phyloP scores from a whole-genome alignment of 192 early-diverging fungal species.

The Funneliformis mosseae region DNA sequence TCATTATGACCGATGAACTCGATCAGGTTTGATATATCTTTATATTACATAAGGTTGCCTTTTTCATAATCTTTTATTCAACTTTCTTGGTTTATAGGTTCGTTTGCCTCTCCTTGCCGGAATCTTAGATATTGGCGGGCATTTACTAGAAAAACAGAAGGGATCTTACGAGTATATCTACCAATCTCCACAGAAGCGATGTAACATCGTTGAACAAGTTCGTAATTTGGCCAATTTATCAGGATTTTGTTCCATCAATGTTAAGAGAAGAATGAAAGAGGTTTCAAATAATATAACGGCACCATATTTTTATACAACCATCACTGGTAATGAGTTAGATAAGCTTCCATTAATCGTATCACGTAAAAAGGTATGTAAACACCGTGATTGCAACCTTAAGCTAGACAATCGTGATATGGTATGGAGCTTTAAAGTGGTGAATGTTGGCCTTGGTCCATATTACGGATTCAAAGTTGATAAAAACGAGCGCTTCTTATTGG shows the following conservation, averaged over 20 bases:
- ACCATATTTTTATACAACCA: not conserved
- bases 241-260: not conserved
- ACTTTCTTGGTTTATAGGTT: not conserved
- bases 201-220: not conserved
- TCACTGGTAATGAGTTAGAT: not conserved
- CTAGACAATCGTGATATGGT: not conserved
- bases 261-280: not conserved
- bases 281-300: not conserved
- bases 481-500: constrained; percentile 54
- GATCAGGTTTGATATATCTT: not conserved
- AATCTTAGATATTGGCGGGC: not conserved
- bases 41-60: not conserved
- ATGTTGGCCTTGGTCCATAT: constrained; percentile 46
- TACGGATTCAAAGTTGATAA: constrained; percentile 57
- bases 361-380: not conserved
- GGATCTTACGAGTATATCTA: not conserved
- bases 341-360: not conserved
- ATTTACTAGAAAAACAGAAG: not conserved
- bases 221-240: not conserved
- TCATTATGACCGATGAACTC: not conserved
- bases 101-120: not conserved
- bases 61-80: not conserved
- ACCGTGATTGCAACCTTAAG: not conserved
- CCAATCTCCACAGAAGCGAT: not conserved
- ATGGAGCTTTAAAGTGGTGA: constrained; percentile 46